These are phyloP conservation scores for Syncephalis plumigaleata DNA, from an alignment of 371 early-diverging fungal genomes.

Conservation along the genomic window DNA sequence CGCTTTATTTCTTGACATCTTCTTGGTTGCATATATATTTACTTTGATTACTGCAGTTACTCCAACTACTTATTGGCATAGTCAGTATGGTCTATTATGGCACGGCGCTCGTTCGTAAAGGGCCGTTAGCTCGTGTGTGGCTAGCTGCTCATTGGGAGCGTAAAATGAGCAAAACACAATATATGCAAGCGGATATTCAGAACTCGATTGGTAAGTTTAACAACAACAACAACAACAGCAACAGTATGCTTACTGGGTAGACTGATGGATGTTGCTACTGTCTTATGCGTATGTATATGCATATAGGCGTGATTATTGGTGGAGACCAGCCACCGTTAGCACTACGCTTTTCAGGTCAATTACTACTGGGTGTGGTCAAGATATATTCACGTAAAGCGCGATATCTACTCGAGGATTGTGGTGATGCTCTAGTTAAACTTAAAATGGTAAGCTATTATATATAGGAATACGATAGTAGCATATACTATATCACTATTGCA, in stretches of 20 bases:
- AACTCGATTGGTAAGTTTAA: constrained; percentile 51
- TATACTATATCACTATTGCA: background rate
- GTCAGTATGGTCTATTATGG: constrained; percentile 58
- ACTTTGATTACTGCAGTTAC: no score
- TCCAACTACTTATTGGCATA: background rate
- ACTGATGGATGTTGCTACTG: background rate
- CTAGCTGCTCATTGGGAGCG: constrained; percentile 95
- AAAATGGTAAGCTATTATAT: constrained; percentile 46
- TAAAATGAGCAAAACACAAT: constrained; percentile 88
- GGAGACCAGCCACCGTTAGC: constrained; percentile 72
- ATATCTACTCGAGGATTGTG: constrained; percentile 94
- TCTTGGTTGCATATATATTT: no score
- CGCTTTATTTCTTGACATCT: no score
- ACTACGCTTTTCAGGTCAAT: constrained; percentile 88
- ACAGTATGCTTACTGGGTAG: background rate
- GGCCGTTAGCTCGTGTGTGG: constrained; percentile 93
- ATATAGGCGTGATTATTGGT: constrained; percentile 65
- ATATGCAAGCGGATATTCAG: constrained; percentile 76
- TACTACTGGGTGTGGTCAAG: constrained; percentile 88
- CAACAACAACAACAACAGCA: background rate
- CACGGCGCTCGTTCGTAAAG: constrained; percentile 63
- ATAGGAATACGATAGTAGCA: constrained; percentile 6
- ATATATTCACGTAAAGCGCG: constrained; percentile 94
- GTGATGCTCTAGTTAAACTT: constrained; percentile 86
- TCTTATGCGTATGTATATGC: background rate